phyloP scores from a whole-genome alignment of 2,329 filamentous ascomycete species.

The Sclerotinia trifoliorum region DNA sequence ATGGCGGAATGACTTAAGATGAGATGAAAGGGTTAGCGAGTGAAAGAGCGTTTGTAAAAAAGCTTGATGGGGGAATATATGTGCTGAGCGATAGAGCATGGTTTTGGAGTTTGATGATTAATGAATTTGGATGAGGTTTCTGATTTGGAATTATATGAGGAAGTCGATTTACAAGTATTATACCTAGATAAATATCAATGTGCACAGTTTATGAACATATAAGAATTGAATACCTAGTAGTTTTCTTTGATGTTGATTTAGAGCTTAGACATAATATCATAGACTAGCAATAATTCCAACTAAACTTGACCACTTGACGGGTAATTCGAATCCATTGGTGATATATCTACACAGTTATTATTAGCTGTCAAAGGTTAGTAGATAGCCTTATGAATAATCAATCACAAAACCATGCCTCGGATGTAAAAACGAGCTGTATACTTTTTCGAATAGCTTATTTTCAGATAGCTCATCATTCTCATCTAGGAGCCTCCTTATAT shows the following conservation, averaged over 20 bases:
- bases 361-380: no score
- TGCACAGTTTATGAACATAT: background rate
- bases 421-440: no score
- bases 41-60: background rate
- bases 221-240: background rate
- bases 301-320: no score
- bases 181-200: background rate
- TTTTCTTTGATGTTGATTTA: background rate
- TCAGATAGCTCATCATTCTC: no score
- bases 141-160: background rate
- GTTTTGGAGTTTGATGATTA: constrained; percentile 15
- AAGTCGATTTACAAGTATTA: background rate
- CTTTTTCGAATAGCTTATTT: no score
- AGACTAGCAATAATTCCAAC: no score
- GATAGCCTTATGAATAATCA: no score
- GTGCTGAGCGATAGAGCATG: background rate
- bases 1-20: background rate
- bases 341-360: no score
- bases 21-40: constrained; percentile 10
- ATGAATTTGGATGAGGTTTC: background rate
- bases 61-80: background rate
- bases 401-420: no score
- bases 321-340: background rate
- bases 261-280: background rate
- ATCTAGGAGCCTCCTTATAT: no score